Base-by-base conservation (phyloP, 345 rosid genomes). In the Lepidium africanum region DNA sequence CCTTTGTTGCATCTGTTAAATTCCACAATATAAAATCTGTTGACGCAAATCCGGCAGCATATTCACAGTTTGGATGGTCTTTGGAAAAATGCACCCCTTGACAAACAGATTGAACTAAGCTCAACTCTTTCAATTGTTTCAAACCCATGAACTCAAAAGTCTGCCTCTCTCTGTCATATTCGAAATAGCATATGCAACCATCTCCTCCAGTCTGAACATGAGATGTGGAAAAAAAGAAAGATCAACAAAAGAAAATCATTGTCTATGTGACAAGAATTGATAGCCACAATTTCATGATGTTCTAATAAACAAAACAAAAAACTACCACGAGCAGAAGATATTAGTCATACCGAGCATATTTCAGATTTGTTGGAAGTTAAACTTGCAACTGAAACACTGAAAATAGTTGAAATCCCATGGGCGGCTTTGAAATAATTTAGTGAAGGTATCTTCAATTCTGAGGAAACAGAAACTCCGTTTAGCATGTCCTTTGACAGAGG, bases 151-250 rank as follows among this genome's bases (percentile, higher is more conserved):
- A 91, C 77, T 89, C 93, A 41, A 89, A 71, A 65, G 66, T 72
- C 71, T 80, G 79, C 67, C 27, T 82, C 76, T 73, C 82, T 73
- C 63, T 81, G 65, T 82, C 90, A 80, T 83, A 87, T 56, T 87
- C 91, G 38, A 89, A 82, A 73, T 80, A 81, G 86, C 99, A 94
- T 75, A 94, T 81, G 84, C 99, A 94, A 50, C 99, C 99, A 79
- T 94, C 99, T 72, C 84, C 97, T 77, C 99, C 97, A 59, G 88
- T 86, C 99, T 94, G 82, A 77, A 76, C 59, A 69, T 69, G 57
- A 45, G 48, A 54, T 60, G 45, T 23, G 32, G 67, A 38, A 48
- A 56, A 59, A 76, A 66, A 42, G 2, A 69, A 50, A 71, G n/a
- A 63, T 32, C 17, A 65, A 65, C 74, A 45, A 9, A 57, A 72